Base-by-base conservation (phyloP, 1,284 basidiomycete species). In the Retiboletus flavoniger region DNA sequence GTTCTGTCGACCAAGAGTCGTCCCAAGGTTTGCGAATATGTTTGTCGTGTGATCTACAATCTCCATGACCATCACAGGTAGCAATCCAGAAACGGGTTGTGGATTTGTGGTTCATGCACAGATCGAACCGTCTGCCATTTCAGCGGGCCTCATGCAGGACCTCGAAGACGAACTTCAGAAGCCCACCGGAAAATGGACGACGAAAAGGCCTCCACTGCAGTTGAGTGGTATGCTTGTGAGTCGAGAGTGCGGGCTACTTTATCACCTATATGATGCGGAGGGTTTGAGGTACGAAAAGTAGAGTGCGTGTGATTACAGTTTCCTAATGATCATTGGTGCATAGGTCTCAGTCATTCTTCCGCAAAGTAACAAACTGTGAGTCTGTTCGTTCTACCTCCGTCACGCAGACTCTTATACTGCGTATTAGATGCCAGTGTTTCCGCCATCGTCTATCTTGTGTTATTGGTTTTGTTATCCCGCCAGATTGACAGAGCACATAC, bases 281-380 rank as follows among this genome's bases (percentile, higher is more conserved):
- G 91, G 91, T 0, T 67, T 93, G 50, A 81, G 86, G 84, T 85
- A 59, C 38, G 69, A 60, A 42, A 2, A 14, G 8, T 5, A 16
- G 21, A 8, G 28, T 39, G 7, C 19, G 9, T 44, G 38, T 46
- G 43, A n/a, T 51, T 47, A 21, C 29, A 49, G 28, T 50, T 24
- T 39, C 11, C 50, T 56, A 17, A 54, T 61, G 21, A 28, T 14
- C 19, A 19, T 16, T 24, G 29, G 44, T 53, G 9, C 39, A 13
- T 56, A 80, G 85, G 41, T 82, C 79, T 28, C 78, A 78, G 61
- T 81, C 80, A 5, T 89, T 93, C 64, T 91, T 89, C 74, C 79
- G 85, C 49, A 92, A 91, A 73, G 85, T 91, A 28, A 87, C 89
- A 3, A 87, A 84, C 14, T 95, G 91, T 92, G 62, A 63, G 84